Base-by-base conservation (phyloP, 495 filamentous ascomycete genomes). In the Glarea lozoyensis region DNA sequence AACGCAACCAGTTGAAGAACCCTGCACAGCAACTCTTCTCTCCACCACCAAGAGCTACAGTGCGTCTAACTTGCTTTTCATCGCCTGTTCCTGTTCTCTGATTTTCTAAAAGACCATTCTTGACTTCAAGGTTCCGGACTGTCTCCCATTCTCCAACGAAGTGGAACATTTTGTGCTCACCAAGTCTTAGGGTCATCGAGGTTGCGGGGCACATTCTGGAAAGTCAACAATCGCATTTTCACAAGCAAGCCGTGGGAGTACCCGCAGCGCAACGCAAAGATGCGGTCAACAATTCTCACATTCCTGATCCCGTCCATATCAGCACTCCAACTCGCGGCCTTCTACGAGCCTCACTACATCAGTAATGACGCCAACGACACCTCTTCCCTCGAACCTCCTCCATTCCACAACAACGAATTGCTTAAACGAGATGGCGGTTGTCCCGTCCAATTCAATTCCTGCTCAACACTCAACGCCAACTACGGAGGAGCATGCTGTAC, bases 401-500 rank as follows among this genome's bases (percentile, higher is more conserved):
- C 20, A 50, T 30, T 31, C 24, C 2, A 27, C 18, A 35, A 17
- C 7, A 31, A 22, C 24, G 50, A 54, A 13, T 34, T 54, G 21
- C 45, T 49, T 5, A 51, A 43, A 35, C 38, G 55, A 44, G 58
- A 59, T 43, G 57, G 60, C 42, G 70, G 66, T 46, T 82, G 78
- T 49, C 73, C 74, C 6, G 48, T 48, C 21, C 66, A 65, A 27
- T 79, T 73, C 52, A 66, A 63, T 36, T 50, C 61, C 17, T 81
- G 78, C 58, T 60, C 62, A 9, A 66, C 64, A 31, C 49, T 73
- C 18, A 34, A 23, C 15, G 33, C 44, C 36, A 70, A 64, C 33
- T 63, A 70, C 29, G 59, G 68, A 5, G 62, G 61, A 23, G 64
- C 75, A 49, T 85, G 81, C 59, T 85, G 81, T 52, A 56, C 49